phyloP scores from a whole-genome alignment of 768 basidiomycete genomes.

The Obba rivulosa region DNA sequence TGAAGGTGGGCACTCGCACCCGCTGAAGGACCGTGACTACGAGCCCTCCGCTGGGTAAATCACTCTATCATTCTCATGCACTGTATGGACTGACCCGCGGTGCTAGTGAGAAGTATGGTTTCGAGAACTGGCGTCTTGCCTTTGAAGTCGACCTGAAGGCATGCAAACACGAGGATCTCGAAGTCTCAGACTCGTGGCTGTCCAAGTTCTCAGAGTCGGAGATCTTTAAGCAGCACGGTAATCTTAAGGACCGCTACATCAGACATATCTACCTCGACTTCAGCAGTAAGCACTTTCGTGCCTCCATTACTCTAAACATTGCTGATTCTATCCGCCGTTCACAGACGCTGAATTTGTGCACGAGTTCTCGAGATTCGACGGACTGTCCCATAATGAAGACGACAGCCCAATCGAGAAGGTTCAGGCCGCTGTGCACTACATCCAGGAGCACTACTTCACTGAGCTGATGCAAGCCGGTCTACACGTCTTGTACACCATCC shows the following conservation, averaged over 20 bases:
- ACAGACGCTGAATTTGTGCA: constrained; percentile 20
- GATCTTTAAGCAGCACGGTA: constrained; percentile 12
- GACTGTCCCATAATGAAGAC: constrained; percentile 10
- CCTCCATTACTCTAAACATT: neutral
- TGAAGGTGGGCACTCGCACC: constrained; percentile 16
- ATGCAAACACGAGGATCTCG: constrained; percentile 12
- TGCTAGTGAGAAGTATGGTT: constrained; percentile 14
- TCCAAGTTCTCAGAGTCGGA: constrained; percentile 9
- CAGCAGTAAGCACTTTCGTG: constrained; percentile 9
- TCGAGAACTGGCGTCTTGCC: constrained; percentile 22
- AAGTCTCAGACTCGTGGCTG: constrained; percentile 6
- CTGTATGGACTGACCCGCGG: neutral
- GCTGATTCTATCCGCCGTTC: neutral
- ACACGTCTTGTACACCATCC: constrained; percentile 22
- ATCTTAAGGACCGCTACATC: constrained; percentile 6
- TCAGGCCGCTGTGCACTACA: constrained; percentile 19
- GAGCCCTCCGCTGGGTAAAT: neutral
- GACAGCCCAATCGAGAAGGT: constrained; percentile 15
- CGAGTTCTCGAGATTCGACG: constrained; percentile 21
- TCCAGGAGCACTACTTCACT: constrained; percentile 21
- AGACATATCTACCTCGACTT: constrained; percentile 22
- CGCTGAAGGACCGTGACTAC: constrained; percentile 8
- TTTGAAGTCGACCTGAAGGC: constrained; percentile 25
- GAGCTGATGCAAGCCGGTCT: constrained; percentile 14
- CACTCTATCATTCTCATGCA: neutral